A percentile compares a stretch with the other conserved stretches of the same genome.
These are phyloP conservation scores for Boletus vinaceobasis DNA, from an alignment of 768 basidiomycete species.

Conservation along the genomic window DNA sequence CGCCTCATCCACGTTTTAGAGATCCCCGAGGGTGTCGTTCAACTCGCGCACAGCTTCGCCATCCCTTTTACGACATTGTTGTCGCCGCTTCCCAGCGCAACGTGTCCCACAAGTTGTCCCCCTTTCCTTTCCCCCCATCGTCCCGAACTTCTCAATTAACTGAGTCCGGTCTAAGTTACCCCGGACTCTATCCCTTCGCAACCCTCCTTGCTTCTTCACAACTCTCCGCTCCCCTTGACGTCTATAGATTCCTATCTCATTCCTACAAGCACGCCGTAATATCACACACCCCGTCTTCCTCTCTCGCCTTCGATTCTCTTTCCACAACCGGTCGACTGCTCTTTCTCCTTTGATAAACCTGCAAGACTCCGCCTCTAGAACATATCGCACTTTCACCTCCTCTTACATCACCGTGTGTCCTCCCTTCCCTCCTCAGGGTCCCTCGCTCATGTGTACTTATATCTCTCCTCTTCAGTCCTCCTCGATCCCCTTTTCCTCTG, in stretches of 20 bases:
- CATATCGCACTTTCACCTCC: slow-evolving; percentile 14
- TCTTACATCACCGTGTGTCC: slow-evolving; percentile 22
- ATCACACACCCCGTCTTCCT: slow-evolving; percentile 23
- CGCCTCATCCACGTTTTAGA: slow-evolving; percentile 25
- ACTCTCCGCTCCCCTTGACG: slow-evolving; percentile 12
- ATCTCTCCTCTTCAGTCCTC: slow-evolving; percentile 22
- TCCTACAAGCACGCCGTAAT: slow-evolving; percentile 20
- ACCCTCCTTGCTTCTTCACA: slow-evolving; percentile 18
- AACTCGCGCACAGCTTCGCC: slow-evolving; percentile 19
- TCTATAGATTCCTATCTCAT: slow-evolving; percentile 30
- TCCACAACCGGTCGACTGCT: slow-evolving; percentile 20
- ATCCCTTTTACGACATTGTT: slow-evolving; percentile 23
- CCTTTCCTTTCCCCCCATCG: slow-evolving; percentile 16
- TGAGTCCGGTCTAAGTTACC: slow-evolving; percentile 22
- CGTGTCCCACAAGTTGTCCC: slow-evolving; percentile 13
- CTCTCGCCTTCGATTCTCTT: slow-evolving; percentile 18
- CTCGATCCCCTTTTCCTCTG: slow-evolving; percentile 10
- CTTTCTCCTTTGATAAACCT: slow-evolving; percentile 20
- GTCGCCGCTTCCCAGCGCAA: slow-evolving; percentile 20
- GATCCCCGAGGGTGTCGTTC: slow-evolving; percentile 24
- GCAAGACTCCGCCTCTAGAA: slow-evolving; percentile 15
- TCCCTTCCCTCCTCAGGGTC: slow-evolving; percentile 13
- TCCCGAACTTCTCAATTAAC: slow-evolving; percentile 23
- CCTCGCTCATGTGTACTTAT: slow-evolving; percentile 28
- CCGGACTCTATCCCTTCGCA: slow-evolving; percentile 27